Base-by-base conservation (phyloP, 768 basidiomycete genomes). In the Peribolospora kevripleyi region DNA sequence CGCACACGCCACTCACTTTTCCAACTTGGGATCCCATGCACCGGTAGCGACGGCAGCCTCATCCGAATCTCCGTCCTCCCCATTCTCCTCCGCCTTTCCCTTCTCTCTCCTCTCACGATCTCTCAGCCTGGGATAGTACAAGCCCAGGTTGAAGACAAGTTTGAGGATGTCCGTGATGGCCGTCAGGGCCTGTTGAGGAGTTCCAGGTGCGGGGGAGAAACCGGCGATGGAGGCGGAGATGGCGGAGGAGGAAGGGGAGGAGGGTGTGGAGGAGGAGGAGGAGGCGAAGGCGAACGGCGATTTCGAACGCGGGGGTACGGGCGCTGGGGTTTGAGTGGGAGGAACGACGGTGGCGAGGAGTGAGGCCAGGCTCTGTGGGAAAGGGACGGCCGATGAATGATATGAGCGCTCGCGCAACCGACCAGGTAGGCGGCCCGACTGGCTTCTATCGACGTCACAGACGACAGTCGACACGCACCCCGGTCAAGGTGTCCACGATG, bases 121-220 rank as follows among this genome's bases (percentile, higher is more conserved):
- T 25, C 25, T 25, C 37, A 50, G 52, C 2, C 60, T 57, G 0
- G 59, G 52, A 54, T 59, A 62, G 47, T 62, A 61, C 4, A 62
- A 56, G 55, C 61, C 59, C 36, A 64, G 56, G 54, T 57, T 62
- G 61, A 61, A 64, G 3, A 54, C 51, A 53, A 62, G 55, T 57
- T 64, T 64, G 55, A 64, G 58, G 55, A 62, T 59, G 46, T 64
- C 63, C 4, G 40, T 6, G 6, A 53, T n/a, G 3, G 52, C 40
- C 42, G 54, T 51, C 3, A 62, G 55, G 41, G 47, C 39, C 5
- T 25, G 10, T 7, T 42, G 11, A 39, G 8, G 54, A 5, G 48
- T 36, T 13, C 13, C 7, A 6, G 53, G n/a, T 6, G 42, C 50
- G 25, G 46, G 7, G 3, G 42, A 6, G 7, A 50, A 39, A 3